Conservation (phyloP, 176 grass and related monocot species). For the Areca catechu region DNA sequence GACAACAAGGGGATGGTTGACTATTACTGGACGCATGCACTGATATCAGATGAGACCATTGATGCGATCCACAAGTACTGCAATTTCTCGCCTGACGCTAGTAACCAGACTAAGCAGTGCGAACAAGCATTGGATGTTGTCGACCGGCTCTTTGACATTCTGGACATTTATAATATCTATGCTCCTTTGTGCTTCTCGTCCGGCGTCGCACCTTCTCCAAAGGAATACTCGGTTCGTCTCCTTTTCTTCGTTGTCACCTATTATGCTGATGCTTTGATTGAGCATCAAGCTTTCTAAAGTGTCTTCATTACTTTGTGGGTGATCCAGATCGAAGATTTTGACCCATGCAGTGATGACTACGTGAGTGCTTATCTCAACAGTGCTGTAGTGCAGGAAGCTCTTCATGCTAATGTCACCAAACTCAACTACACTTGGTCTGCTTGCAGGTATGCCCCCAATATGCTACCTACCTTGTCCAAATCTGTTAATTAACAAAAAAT, state of each 20-base stretch:
- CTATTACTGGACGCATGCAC: conserved; percentile 85
- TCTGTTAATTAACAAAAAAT: too few relatives aligned
- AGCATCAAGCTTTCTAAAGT: neutral
- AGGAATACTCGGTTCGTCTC: conserved; percentile 40
- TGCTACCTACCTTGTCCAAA: too few relatives aligned
- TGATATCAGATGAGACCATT: conserved; percentile 61
- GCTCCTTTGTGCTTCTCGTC: conserved; percentile 41
- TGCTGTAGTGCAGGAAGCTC: conserved; percentile 54
- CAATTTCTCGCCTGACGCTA: conserved; percentile 38
- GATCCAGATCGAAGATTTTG: conserved; percentile 60
- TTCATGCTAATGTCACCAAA: conserved; percentile 76
- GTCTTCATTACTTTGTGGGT: neutral
- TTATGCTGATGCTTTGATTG: neutral
- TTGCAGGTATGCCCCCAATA: conserved; percentile 59
- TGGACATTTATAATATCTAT: conserved; percentile 97
- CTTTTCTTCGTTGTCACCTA: conserved; percentile 1
- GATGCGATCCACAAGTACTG: conserved; percentile 40
- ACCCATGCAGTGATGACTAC: conserved; percentile 70
- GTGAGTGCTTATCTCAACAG: conserved; percentile 72
- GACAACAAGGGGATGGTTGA: conserved; percentile 59
- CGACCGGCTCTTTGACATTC: neutral
- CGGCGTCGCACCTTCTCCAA: conserved; percentile 27
- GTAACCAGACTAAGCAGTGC: conserved; percentile 8
- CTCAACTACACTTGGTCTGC: conserved; percentile 54
- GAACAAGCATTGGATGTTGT: neutral